phyloP scores from a whole-genome alignment of 352 stramenopile genomes.

The Phytophthora ohioensis region DNA sequence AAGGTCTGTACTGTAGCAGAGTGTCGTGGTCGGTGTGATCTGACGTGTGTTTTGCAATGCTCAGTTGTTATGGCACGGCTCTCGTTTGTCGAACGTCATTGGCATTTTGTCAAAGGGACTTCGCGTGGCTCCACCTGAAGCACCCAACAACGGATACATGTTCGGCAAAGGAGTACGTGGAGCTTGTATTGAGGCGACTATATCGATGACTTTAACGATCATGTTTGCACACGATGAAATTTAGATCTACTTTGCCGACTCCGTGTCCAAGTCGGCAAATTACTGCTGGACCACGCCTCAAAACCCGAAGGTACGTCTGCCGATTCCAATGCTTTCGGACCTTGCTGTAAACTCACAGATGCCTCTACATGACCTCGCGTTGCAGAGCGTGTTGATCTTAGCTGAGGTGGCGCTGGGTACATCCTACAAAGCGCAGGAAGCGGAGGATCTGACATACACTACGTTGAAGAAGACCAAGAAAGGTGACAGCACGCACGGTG shows the following conservation, averaged over 20 bases:
- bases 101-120: constrained; percentile 86
- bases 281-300: constrained; percentile 84
- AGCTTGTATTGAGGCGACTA: not conserved
- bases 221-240: too few relatives aligned
- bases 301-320: constrained; percentile 49
- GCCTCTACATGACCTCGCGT: not conserved
- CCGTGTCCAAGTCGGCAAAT: constrained; percentile 80
- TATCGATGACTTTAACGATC: not conserved
- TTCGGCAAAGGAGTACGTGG: constrained; percentile 86
- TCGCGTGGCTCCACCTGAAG: constrained; percentile 82
- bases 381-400: constrained; percentile 65
- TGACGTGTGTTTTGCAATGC: constrained; percentile 8
- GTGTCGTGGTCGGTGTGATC: not conserved
- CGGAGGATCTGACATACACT: constrained; percentile 64
- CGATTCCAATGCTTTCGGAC: not conserved
- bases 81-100: constrained; percentile 76
- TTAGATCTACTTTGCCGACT: constrained; percentile 90
- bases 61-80: constrained; percentile 90
- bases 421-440: constrained; percentile 53
- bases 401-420: constrained; percentile 72
- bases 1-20: constrained; percentile 36
- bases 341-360: not conserved
- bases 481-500: constrained; percentile 61
- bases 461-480: constrained; percentile 42
- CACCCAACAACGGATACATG: constrained; percentile 80